Base-by-base conservation (phyloP, 495 filamentous ascomycete genomes). In the Terfezia claveryi region DNA sequence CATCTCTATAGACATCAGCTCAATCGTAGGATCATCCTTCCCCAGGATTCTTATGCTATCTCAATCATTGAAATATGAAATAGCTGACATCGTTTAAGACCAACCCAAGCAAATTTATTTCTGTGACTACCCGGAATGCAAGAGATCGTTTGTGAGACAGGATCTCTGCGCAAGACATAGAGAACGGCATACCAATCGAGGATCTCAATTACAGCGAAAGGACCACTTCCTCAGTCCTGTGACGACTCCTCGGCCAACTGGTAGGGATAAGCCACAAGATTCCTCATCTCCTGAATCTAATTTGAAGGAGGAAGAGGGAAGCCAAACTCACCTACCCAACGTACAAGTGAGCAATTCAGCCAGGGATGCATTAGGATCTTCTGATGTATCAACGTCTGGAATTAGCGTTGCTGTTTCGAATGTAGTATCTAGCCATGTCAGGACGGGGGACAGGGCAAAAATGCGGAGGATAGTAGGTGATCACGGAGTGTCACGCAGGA, bases 1-100 rank as follows among this genome's bases (percentile, higher is more conserved):
- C 91, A 98, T 72, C 74, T 98, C 67, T 94, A 94, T 68, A 79
- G 91, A 23, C 91, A 98, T 69, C 89, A 95, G 69, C 69, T 98
- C 61, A 98, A 98, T 63, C 91, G 91, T 81, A 81, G 68, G 27
- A 38, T 58, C 58, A 53, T 52, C 41, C 27, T 23, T 57, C 54
- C 57, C 53, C 17, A 38, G 37, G 49, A 54, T 54, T 16, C 36
- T 49, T 20, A 38, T 38, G n/a, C 9, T 51, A 49, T 17, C 12
- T 8, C 27, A 7, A 7, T 32, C 7, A 5, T 7, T 36, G 16
- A 52, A 36, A 52, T 52, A 36, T 51, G n/a, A 56, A 23, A 52
- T 60, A 41, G 41, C 54, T 61, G 55, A 56, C 49, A 36, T 56
- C n/a, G 11, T 52, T 56, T 46, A 62, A 84, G 80, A 85, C 64